Evolutionary conservation across 2,329 filamentous ascomycete species (phyloP), one percentile per base, ranked within the genome.

Genomic region (Boeremia lycopersici): DNA sequence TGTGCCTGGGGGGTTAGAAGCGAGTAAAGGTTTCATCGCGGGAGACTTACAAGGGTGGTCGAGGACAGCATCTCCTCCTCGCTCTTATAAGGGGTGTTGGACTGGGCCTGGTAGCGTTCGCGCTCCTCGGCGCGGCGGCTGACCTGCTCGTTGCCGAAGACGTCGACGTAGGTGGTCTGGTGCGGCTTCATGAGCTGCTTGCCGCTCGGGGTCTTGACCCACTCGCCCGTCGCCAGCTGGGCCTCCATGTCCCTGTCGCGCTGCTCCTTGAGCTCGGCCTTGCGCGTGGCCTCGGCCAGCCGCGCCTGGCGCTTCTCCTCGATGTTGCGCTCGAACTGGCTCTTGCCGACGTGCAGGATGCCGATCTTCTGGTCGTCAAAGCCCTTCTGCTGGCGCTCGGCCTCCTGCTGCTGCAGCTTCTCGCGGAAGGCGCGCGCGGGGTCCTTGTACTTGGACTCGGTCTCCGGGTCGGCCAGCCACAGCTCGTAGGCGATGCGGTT

Each of bases 401-500:
- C 63, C 23, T 63, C 59, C 53, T 72, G 65, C 49, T 73, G 69
- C 52, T 72, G 68, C 56, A 73, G 57, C 51, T 74, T 61, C 26
- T 73, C 71, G 26, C 65, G 59, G 48, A 68, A 74, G 4, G 65
- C 66, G 29, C 70, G 64, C 7, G 70, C 71, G 15, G 71, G 71
- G 36, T 74, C 71, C 42, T 74, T 74, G 65, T 74, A 73, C 51
- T 74, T 74, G 33, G 69, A 72, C 53, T 73, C 71, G 28, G 72
- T 74, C 31, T 74, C 71, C 0, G 71, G 71, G 53, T 74, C 70
- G n/a, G 68, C 67, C 10, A 73, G 61, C 71, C 71, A 71, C 4
- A 76, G 57, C 56, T 75, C 72, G 36, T 72, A 71, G 23, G 74
- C 62, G n/a, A 76, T 72, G 39, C 71, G 65, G 52, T 74, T 73